Base-by-base conservation (phyloP, 2,329 filamentous ascomycete genomes). In the Atkinsonella hypoxylon region DNA sequence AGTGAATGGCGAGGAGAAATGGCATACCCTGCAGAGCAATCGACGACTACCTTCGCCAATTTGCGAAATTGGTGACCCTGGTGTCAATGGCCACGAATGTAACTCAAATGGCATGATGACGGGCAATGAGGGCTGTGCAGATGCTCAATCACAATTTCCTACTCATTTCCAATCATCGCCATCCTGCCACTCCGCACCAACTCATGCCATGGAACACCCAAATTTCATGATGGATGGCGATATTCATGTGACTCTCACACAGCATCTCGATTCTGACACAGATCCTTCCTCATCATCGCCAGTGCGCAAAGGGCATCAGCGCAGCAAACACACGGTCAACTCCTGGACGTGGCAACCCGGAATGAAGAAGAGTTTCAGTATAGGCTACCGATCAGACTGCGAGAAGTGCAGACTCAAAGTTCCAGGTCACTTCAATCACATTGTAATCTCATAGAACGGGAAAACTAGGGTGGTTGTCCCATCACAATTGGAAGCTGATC, bases 341-440 rank as follows among this genome's bases (percentile, higher is more conserved):
- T 73, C 71, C 51, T 81, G 78, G 78, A 81, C 78, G 2, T 70
- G 73, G 59, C 76, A 81, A 54, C 77, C 78, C 0, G 78, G 78
- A 56, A 81, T 80, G 76, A 85, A 84, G 67, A 79, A 78, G 63
- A 81, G 77, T 54, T 84, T 89, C 64, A 86, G 83, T 59, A 88
- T 89, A 79, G 86, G 86, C 47, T 89, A 84, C 68, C 74, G 85
- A 55, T 76, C 82, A 12, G 85, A 88, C 64, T 90, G 86, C 62
- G 85, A 89, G 54, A 89, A 89, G 66, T 90, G 86, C 67, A 77
- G 76, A 43, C 74, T 78, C 62, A 85, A 82, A 62, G 83, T 88
- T 8, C 85, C 86, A 0, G 86, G 86, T 1, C 86, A 90, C 63
- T 89, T 88, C 62, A 89, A 85, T 61, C 86, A 90, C 66, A 87